Evolutionary conservation across 2,329 filamentous ascomycete species (phyloP), one percentile per base, ranked within the genome.

Genomic region (Mycocentrospora acerina): DNA sequence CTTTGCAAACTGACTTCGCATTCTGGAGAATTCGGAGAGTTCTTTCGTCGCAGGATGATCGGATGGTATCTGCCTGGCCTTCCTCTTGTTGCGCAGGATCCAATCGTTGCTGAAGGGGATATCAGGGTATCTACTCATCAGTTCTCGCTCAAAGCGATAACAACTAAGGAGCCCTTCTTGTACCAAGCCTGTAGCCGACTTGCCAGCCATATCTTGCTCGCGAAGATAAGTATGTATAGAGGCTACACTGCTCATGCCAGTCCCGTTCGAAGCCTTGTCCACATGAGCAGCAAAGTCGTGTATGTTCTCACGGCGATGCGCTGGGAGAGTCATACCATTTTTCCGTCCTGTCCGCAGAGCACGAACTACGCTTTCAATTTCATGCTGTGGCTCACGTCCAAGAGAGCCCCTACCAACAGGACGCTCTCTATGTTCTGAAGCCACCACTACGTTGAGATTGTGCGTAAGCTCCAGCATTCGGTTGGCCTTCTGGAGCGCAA

Each of bases 381-480:
- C 56, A 27, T 59, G 59, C 24, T 60, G 52, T 8, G 61, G 46
- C n/a, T 59, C 51, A 9, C 64, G 59, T 13, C 48, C 51, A 13
- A 46, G 32, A 8, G 42, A 29, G 10, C 19, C 50, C 26, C 38
- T 46, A 11, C 55, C 62, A 7, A 19, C 6, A 11, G 7, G 17
- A 13, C 56, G 51, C 11, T 40, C 24, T 6, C 2, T 28, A 16
- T 44, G 55, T 24, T 29, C 32, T 15, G 42, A 30, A 19, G 40
- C 45, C 7, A 59, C 62, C 12, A 66, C 40, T 17, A 59, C 42
- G 3, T 84, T 66, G 54, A 75, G 78, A 4, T 83, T 75, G 36
- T 77, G 78, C n/a, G 74, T 62, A 3, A 85, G 66, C 49, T 89
- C 83, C 2, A 78, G 72, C 35, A 85, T 73, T 4, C 86, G 60